Evolutionary conservation across 2,329 filamentous ascomycete species (phyloP).

Genomic region (Sporothrix euskadiensis): DNA sequence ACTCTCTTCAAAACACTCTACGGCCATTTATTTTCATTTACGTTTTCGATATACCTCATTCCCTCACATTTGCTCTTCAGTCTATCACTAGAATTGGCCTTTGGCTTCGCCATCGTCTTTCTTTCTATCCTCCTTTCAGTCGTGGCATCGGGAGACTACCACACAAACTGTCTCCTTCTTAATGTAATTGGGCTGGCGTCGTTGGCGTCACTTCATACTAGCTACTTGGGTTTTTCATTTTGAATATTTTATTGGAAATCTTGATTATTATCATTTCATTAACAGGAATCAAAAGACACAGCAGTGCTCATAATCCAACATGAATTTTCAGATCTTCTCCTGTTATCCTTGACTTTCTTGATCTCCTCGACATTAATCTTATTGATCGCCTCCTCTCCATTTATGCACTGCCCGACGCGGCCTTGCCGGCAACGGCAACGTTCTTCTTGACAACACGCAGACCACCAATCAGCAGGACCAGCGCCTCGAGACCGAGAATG

Average conservation of each 20-base stretch:
- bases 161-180: background rate
- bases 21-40: background rate
- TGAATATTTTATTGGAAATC: background rate
- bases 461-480: constrained; percentile 47
- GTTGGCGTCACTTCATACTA: background rate
- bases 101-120: background rate
- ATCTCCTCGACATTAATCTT: background rate
- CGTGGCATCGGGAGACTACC: background rate
- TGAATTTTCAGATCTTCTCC: background rate
- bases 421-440: constrained; percentile 29
- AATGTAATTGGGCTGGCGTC: constrained; percentile 21
- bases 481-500: constrained; percentile 48
- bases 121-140: background rate
- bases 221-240: background rate
- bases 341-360: background rate
- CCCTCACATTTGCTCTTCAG: background rate
- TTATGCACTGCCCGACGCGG: constrained; percentile 21
- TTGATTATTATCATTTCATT: background rate
- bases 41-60: constrained; percentile 10
- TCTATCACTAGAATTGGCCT: background rate
- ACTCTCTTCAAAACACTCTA: background rate
- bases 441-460: constrained; percentile 51
- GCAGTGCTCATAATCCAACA: background rate
- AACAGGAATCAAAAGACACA: background rate
- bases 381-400: background rate